Percentiles rank a stretch among this genome's conserved stretches.
phyloP scores from a whole-genome alignment of 495 filamentous ascomycete genomes.

The Hypoxylon crocopeplum region DNA sequence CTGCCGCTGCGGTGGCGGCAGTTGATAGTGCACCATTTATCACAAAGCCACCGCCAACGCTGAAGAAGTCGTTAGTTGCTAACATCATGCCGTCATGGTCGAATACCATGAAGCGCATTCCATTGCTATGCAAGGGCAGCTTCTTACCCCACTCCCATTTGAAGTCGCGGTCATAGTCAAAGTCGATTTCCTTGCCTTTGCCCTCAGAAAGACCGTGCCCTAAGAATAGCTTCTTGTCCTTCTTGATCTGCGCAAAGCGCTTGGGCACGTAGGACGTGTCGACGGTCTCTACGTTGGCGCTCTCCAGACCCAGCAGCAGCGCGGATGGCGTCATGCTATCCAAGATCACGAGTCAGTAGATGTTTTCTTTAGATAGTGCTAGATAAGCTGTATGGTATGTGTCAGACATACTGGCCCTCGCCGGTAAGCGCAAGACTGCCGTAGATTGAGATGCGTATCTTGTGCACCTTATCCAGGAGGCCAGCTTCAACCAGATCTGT shows the following conservation, averaged over 20 bases:
- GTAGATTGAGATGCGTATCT: slow-evolving; percentile 45
- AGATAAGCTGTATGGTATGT: neutral
- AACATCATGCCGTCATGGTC: slow-evolving; percentile 44
- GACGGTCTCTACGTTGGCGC: slow-evolving; percentile 43
- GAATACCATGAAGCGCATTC: slow-evolving; percentile 48
- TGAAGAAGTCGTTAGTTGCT: slow-evolving; percentile 48
- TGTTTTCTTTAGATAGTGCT: neutral
- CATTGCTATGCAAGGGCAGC: slow-evolving; percentile 45
- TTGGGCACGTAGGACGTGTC: slow-evolving; percentile 45
- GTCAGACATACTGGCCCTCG: slow-evolving; percentile 42
- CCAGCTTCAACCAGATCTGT: slow-evolving; percentile 42
- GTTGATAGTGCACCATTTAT: slow-evolving; percentile 46
- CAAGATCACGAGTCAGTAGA: slow-evolving; percentile 1
- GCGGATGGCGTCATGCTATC: slow-evolving; percentile 45
- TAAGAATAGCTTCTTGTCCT: slow-evolving; percentile 42
- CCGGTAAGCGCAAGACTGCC: slow-evolving; percentile 48
- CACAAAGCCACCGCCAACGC: slow-evolving; percentile 47
- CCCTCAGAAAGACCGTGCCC: slow-evolving; percentile 39
- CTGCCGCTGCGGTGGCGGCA: slow-evolving; percentile 18
- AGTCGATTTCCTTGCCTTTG: slow-evolving; percentile 43
- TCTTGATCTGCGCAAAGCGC: slow-evolving; percentile 44
- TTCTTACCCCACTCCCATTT: slow-evolving; percentile 48
- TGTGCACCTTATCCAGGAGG: slow-evolving; percentile 42
- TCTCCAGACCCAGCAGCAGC: slow-evolving; percentile 43
- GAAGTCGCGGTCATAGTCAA: slow-evolving; percentile 45